A percentile compares a stretch with the other conserved stretches of the same genome.
phyloP scores from a whole-genome alignment of 805 yeast genomes.

The Monosporozyma siamensis region DNA sequence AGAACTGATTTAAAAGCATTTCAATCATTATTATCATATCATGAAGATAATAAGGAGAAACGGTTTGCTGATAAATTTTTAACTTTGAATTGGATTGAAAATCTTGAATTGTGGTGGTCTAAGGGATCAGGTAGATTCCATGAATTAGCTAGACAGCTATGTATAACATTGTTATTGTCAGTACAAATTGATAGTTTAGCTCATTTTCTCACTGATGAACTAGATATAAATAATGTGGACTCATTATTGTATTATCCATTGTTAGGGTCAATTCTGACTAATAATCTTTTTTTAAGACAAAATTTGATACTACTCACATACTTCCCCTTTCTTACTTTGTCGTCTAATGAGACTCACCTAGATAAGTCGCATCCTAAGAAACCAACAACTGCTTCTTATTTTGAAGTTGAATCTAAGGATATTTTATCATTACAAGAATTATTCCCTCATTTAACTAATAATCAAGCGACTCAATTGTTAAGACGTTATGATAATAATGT shows the following conservation, averaged over 20 bases:
- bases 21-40: conserved; percentile 32
- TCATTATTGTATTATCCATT: conserved; percentile 44
- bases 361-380: neutral
- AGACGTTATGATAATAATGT: conserved; percentile 40
- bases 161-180: conserved; percentile 44
- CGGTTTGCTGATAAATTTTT: conserved; percentile 50
- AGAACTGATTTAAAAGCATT: conserved; percentile 39
- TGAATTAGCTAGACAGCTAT: conserved; percentile 37
- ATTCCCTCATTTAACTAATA: conserved; percentile 52
- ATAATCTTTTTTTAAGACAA: conserved; percentile 36
- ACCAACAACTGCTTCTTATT: neutral
- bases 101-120: conserved; percentile 47
- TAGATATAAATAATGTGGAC: conserved; percentile 37
- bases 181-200: conserved; percentile 37
- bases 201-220: conserved; percentile 32
- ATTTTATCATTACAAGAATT: conserved; percentile 42
- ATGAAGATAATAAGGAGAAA: conserved; percentile 18
- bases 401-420: conserved; percentile 23
- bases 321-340: conserved; percentile 37
- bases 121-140: conserved; percentile 48
- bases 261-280: conserved; percentile 43
- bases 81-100: conserved; percentile 46
- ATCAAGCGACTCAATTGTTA: conserved; percentile 42
- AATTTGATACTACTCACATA: conserved; percentile 46
- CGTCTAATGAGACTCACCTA: neutral